Evolutionary conservation across 2,329 filamentous ascomycete species (phyloP).

Genomic region (Colletotrichum coccodes): DNA sequence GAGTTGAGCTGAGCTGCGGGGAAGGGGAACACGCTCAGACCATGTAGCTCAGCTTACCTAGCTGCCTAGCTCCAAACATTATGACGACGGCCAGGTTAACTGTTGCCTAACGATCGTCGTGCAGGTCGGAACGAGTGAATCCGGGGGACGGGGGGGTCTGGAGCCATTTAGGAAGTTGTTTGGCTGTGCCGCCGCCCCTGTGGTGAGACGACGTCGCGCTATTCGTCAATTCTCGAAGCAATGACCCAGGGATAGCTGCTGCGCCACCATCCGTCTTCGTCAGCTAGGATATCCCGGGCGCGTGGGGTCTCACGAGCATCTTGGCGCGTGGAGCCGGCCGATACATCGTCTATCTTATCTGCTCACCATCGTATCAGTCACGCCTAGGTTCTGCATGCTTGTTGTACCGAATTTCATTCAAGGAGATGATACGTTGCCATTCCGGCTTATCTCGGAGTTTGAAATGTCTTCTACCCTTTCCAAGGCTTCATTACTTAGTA

Average conservation of each 20-base stretch:
- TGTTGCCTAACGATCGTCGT: background rate
- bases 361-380: background rate
- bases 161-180: background rate
- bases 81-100: background rate
- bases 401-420: too few relatives aligned
- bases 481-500: too few relatives aligned
- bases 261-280: constrained; percentile 13
- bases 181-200: constrained; percentile 15
- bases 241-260: constrained; percentile 23
- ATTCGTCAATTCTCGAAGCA: constrained; percentile 3
- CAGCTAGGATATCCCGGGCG: background rate
- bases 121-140: background rate
- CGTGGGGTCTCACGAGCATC: background rate
- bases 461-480: background rate
- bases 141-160: background rate
- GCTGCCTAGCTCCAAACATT: background rate
- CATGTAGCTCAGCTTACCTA: too few relatives aligned
- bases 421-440: background rate
- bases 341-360: background rate
- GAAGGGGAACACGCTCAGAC: background rate
- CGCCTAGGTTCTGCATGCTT: background rate
- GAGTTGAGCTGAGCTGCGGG: constrained; percentile 19
- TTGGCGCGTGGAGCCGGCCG: constrained; percentile 3
- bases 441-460: background rate
- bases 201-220: constrained; percentile 19